Conservation (phyloP, 352 stramenopile species). For the Discostella stelligera region DNA sequence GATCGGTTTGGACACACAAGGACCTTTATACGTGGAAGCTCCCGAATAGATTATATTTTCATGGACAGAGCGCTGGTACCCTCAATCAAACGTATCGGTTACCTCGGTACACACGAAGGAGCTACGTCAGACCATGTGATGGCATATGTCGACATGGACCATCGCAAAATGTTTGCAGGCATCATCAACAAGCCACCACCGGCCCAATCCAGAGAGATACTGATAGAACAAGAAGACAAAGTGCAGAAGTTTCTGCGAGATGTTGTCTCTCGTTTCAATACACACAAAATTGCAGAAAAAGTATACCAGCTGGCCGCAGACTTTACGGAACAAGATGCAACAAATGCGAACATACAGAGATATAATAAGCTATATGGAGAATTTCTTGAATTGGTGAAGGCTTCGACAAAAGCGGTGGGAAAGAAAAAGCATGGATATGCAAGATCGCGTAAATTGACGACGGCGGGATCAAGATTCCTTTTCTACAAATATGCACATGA, state of each 20-base stretch:
- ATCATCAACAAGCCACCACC: slow-evolving; percentile 3
- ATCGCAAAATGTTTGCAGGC: slow-evolving; percentile 3
- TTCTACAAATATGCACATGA: too few species aligned
- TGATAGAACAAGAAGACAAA: slow-evolving; percentile 16
- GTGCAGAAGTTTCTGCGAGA: background rate
- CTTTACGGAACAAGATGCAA: background rate
- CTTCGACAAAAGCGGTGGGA: too few species aligned
- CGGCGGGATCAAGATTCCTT: too few species aligned
- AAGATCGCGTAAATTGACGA: too few species aligned
- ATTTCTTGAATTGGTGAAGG: background rate
- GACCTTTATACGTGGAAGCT: slow-evolving; percentile 4
- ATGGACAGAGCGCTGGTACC: too few species aligned
- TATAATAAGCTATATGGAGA: slow-evolving; percentile 13
- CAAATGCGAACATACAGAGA: background rate
- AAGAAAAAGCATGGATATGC: too few species aligned
- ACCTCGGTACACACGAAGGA: too few species aligned
- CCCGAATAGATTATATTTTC: too few species aligned
- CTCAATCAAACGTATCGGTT: too few species aligned
- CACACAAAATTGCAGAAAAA: background rate
- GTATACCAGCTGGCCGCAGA: background rate
- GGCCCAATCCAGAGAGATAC: slow-evolving; percentile 5
- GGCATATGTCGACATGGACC: too few species aligned
- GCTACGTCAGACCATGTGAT: too few species aligned
- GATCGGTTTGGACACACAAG: background rate
- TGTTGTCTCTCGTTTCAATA: background rate